These are phyloP conservation scores for Trypanosoma vivax DNA, from an alignment of 208 protist species.

Conservation along the genomic window DNA sequence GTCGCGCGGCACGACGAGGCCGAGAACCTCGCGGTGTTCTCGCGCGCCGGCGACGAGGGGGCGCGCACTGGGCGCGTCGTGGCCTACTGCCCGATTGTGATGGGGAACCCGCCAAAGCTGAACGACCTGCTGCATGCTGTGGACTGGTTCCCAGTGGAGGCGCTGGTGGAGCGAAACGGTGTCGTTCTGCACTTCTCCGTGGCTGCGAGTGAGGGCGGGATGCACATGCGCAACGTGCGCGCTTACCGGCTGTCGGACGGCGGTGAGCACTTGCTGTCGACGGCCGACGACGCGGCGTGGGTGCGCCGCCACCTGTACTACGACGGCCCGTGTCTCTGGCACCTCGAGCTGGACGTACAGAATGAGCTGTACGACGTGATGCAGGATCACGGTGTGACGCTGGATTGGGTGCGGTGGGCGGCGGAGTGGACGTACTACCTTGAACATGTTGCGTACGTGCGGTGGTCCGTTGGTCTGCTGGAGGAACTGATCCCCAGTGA, in stretches of 20 bases:
- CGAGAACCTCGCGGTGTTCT: conserved; percentile 49
- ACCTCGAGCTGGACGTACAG: conserved; percentile 75
- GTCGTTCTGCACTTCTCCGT: conserved; percentile 76
- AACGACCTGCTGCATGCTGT: conserved; percentile 64
- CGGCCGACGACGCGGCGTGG: conserved; percentile 40
- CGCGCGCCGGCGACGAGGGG: conserved; percentile 28
- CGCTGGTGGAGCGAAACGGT: conserved; percentile 61
- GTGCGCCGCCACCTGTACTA: conserved; percentile 64
- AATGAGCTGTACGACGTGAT: conserved; percentile 84
- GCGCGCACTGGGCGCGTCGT: conserved; percentile 34
- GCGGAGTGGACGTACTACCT: too few species aligned
- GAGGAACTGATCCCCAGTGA: too few species aligned
- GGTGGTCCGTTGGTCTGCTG: too few species aligned
- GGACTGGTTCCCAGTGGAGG: conserved; percentile 75
- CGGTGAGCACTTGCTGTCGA: conserved; percentile 19
- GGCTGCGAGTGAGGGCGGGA: conserved; percentile 57
- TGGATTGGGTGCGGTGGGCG: conserved; percentile 70
- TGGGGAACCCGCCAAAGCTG: conserved; percentile 51
- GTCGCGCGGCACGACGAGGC: conserved; percentile 26
- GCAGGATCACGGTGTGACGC: conserved; percentile 73
- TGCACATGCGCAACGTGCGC: conserved; percentile 88
- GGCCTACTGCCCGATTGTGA: conserved; percentile 48
- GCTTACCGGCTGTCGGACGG: conserved; percentile 40
- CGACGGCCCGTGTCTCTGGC: conserved; percentile 78
- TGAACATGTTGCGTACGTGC: too few species aligned